Percentiles rank a stretch among this genome's conserved stretches.
phyloP scores from a whole-genome alignment of 2,329 filamentous ascomycete genomes.

The Chlorencoelia australis region DNA sequence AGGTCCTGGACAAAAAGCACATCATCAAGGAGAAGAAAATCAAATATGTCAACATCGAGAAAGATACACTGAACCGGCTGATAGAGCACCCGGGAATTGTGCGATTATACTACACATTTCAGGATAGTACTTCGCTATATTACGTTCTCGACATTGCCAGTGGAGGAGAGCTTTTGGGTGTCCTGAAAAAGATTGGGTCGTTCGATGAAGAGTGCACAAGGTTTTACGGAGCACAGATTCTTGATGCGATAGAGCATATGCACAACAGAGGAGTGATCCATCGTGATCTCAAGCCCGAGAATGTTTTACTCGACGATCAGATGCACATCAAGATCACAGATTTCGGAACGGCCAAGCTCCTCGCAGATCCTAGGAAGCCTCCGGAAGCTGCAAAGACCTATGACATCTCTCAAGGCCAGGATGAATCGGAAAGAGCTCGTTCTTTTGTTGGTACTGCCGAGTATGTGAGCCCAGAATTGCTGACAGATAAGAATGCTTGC shows the following conservation, averaged over 20 bases:
- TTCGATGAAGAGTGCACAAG: conserved; percentile 91
- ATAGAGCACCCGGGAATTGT: conserved; percentile 96
- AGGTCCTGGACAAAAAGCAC: conserved; percentile 94
- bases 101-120: conserved; percentile 95
- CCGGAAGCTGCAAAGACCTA: conserved; percentile 25
- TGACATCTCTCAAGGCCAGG: conserved; percentile 28
- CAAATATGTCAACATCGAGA: conserved; percentile 99
- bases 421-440: conserved; percentile 65
- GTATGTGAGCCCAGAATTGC: conserved; percentile 94
- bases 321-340: conserved; percentile 99
- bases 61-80: conserved; percentile 90
- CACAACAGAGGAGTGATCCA: conserved; percentile 93
- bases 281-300: conserved; percentile 92
- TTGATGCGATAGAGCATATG: conserved; percentile 97
- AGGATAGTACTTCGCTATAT: conserved; percentile 91
- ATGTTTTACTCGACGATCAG: conserved; percentile 86
- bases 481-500: conserved; percentile 93
- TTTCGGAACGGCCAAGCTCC: conserved; percentile 94
- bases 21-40: conserved; percentile 99
- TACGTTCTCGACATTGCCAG: conserved; percentile 92
- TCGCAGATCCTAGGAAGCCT: conserved; percentile 46
- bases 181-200: conserved; percentile 86
- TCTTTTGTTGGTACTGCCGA: conserved; percentile 98
- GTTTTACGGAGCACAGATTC: conserved; percentile 91
- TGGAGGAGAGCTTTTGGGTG: conserved; percentile 82